Evolutionary conservation across 1,139 yeast genomes (phyloP).

Genomic region (Lodderomyces parapsilosis): DNA sequence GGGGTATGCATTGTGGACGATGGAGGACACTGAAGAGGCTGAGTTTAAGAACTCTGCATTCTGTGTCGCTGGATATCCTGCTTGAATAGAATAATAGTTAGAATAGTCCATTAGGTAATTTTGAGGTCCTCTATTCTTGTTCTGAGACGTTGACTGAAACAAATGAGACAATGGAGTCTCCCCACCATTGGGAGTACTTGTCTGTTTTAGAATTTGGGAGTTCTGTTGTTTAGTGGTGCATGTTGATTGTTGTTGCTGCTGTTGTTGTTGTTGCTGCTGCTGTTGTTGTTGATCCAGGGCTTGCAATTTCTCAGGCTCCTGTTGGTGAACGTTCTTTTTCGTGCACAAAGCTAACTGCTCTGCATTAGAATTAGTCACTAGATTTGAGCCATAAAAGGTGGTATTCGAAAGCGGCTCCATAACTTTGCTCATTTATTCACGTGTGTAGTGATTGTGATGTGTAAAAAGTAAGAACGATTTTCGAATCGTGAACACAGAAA

Average conservation of each 20-base stretch:
- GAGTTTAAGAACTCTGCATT: constrained; percentile 12
- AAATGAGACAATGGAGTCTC: constrained; percentile 3
- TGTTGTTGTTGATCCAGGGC: constrained; percentile 9
- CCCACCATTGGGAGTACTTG: neutral
- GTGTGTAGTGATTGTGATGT: neutral
- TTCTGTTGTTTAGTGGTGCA: neutral
- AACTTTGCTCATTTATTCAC: constrained; percentile 14
- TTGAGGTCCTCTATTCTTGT: constrained; percentile 3
- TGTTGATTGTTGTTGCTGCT: constrained; percentile 9
- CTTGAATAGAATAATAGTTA: constrained; percentile 15
- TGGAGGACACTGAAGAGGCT: neutral
- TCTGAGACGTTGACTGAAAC: neutral
- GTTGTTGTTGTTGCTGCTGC: no score
- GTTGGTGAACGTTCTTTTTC: constrained; percentile 1
- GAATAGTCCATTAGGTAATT: constrained; percentile 14
- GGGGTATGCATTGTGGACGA: neutral
- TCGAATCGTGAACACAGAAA: neutral
- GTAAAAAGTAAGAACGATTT: neutral
- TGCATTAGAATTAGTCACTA: constrained; percentile 11
- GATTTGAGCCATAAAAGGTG: constrained; percentile 16
- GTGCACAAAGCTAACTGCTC: constrained; percentile 11
- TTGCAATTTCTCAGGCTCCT: constrained; percentile 8
- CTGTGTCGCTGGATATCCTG: constrained; percentile 12
- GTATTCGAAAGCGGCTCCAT: constrained; percentile 16
- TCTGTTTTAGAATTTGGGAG: constrained; percentile 3